phyloP scores from a whole-genome alignment of 202 grass and related monocot genomes.

The Eragrostis tef region DNA sequence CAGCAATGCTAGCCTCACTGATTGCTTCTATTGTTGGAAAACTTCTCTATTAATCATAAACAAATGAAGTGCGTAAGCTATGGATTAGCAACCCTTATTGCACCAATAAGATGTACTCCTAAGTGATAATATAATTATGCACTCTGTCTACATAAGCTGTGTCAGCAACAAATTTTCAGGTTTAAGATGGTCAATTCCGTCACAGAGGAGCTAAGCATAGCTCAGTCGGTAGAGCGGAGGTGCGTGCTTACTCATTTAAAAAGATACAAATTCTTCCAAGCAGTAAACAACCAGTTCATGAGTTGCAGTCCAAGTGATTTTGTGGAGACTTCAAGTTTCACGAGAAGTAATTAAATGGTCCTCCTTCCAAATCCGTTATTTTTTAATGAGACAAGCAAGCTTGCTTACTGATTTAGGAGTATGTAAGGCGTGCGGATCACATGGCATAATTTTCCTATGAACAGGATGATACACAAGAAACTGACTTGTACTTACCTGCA shows the following conservation, averaged over 20 bases:
- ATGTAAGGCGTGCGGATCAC: neutral
- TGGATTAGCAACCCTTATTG: too few relatives aligned
- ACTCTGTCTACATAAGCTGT: neutral
- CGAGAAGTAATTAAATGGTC: neutral
- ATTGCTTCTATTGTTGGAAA: slow-evolving; percentile 47
- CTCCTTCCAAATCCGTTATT: neutral
- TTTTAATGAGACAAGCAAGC: neutral
- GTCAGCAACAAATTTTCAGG: slow-evolving; percentile 36
- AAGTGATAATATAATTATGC: slow-evolving; percentile 6
- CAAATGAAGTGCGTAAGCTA: slow-evolving; percentile 31
- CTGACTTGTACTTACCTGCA: too few relatives aligned
- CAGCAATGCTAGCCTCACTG: slow-evolving; percentile 10
- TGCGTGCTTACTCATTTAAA: too few relatives aligned
- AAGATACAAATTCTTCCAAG: neutral
- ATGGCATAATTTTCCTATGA: neutral
- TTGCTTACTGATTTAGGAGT: neutral
- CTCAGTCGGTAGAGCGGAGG: neutral
- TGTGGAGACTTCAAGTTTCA: neutral
- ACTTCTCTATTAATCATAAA: slow-evolving; percentile 31
- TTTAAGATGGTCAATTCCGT: neutral
- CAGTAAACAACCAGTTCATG: neutral
- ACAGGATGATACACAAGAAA: neutral
- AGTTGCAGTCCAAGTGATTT: neutral
- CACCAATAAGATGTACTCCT: too few relatives aligned
- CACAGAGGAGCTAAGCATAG: too few relatives aligned